Evolutionary conservation across 106 monocot genomes (phyloP).

Genomic region (Acorus calamus): DNA sequence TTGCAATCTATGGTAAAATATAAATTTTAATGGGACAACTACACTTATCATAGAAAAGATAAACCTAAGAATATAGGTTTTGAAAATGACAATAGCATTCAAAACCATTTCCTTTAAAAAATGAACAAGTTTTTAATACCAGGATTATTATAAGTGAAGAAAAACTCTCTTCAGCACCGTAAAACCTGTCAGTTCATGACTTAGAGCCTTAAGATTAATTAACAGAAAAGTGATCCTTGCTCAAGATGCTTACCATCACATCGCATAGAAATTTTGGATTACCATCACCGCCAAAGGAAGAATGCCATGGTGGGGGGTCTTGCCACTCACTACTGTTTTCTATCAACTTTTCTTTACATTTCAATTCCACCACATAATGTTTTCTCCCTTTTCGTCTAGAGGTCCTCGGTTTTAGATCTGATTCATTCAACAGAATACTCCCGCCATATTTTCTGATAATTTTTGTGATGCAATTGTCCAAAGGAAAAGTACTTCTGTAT

Average conservation of each 20-base stretch:
- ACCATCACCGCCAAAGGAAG: constrained; percentile 72
- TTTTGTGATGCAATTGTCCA: constrained; percentile 22
- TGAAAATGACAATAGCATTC: too few species aligned
- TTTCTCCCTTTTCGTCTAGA: constrained; percentile 53
- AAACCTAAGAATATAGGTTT: too few species aligned
- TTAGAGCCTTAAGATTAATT: not conserved
- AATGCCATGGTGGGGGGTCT: constrained; percentile 78
- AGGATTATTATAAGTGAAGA: too few species aligned
- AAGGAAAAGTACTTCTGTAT: constrained; percentile 11
- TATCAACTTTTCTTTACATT: constrained; percentile 20
- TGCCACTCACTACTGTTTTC: constrained; percentile 44
- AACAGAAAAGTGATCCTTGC: not conserved
- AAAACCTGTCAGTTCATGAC: not conserved
- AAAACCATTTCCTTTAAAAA: too few species aligned
- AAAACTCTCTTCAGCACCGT: too few species aligned
- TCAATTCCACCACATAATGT: constrained; percentile 14
- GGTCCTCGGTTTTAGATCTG: constrained; percentile 55
- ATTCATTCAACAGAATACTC: constrained; percentile 61
- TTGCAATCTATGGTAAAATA: too few species aligned
- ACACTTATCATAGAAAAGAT: too few species aligned
- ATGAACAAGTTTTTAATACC: too few species aligned
- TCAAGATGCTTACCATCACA: constrained; percentile 62
- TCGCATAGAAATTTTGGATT: constrained; percentile 91
- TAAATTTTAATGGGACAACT: too few species aligned
- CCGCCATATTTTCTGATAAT: constrained; percentile 52